Conservation (phyloP, 2,329 filamentous ascomycete genomes). For the Ophiosphaerella herpotricha region DNA sequence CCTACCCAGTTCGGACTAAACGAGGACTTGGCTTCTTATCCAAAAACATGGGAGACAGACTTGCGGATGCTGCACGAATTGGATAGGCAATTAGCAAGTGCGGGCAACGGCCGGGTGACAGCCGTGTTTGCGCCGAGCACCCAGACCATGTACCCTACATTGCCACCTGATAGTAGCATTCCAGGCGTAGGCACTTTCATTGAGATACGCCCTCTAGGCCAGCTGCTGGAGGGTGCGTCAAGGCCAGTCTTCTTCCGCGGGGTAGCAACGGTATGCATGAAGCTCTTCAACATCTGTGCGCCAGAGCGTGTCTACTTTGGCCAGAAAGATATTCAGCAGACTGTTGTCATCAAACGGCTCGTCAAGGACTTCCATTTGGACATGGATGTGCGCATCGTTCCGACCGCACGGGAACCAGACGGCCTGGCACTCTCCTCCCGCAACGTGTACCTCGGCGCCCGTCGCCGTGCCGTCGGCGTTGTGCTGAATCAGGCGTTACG, state of each 20-base stretch:
- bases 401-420: constrained; percentile 76
- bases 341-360: constrained; percentile 83
- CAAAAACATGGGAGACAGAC: constrained; percentile 85
- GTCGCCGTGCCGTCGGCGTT: constrained; percentile 72
- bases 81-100: constrained; percentile 69
- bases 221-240: constrained; percentile 80
- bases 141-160: constrained; percentile 82
- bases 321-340: constrained; percentile 97
- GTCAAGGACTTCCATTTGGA: constrained; percentile 85
- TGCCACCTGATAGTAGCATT: constrained; percentile 72
- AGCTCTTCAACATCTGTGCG: constrained; percentile 81
- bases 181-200: constrained; percentile 86
- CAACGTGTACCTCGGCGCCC: constrained; percentile 86
- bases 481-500: constrained; percentile 72
- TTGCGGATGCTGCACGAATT: constrained; percentile 67
- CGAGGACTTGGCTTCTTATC: constrained; percentile 89
- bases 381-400: constrained; percentile 72
- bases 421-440: constrained; percentile 89
- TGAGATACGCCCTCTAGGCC: constrained; percentile 81
- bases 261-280: constrained; percentile 95
- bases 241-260: constrained; percentile 95
- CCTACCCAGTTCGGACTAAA: constrained; percentile 91
- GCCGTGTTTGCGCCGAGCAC: constrained; percentile 88
- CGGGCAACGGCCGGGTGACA: constrained; percentile 66
- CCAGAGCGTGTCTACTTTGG: constrained; percentile 88